Evolutionary conservation across 306 rosid species (phyloP), one percentile per base, ranked within the genome.

Genomic region (Prunus salicina): DNA sequence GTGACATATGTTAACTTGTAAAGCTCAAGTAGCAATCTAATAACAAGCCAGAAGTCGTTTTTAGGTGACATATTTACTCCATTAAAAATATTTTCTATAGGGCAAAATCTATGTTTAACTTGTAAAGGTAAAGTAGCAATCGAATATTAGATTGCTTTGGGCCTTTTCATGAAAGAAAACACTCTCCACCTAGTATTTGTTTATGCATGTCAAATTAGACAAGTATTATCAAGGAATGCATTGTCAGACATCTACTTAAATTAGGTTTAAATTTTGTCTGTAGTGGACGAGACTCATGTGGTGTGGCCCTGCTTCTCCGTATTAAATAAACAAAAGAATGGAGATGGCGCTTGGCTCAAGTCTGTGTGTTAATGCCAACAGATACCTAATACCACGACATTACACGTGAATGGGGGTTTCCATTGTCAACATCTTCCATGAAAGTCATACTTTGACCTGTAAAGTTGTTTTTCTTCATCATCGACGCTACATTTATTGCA

Each of bases 331-430:
- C 78, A 73, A 74, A 76, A 38, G 43, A 38, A 75, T 43, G 61
- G 63, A n/a, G 30, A 6, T 62, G 51, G 18, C 67, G 64, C 78
- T 14, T 7, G 47, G 64, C 73, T 79, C 70, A 34, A 58, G 65
- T 4, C 47, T 27, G 28, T 72, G 52, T n/a, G 15, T 10, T 5
- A 24, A 20, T 65, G 41, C 11, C 32, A 38, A 19, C 41, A 32
- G 22, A 19, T 41, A n/a, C 15, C 38, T 13, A 43, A 46, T 32
- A 32, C 71, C 87, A 60, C 64, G 78, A 73, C 86, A 71, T 38
- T 28, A 30, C 90, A 84, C 71, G 86, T 77, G 87, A 47, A 24
- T 56, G 14, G 25, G 70, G 70, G 58, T 65, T 20, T 52, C 24
- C 4, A 32, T 24, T 50, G 72, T 28, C 57, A 68, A 67, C 34